Conservation (phyloP, 163 green algal genomes). For the Trebouxia gelatinosa region DNA sequence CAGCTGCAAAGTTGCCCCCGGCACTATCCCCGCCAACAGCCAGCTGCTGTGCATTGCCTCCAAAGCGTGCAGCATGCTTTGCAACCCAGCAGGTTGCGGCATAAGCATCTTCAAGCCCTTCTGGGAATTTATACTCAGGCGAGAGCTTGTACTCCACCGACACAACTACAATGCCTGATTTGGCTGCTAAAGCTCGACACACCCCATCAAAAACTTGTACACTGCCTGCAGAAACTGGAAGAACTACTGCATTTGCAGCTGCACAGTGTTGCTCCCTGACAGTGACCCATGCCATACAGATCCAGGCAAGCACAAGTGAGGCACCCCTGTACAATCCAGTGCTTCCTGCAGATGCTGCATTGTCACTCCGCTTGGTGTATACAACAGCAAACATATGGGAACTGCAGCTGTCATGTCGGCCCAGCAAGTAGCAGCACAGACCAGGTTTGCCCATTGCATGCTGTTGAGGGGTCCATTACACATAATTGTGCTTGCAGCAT, state of each 20-base stretch:
- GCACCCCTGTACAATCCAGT: not conserved
- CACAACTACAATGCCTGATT: not conserved
- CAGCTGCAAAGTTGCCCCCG: not conserved
- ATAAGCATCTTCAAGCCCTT: slow-evolving; percentile 9
- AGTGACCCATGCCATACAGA: not conserved
- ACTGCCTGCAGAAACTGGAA: not conserved
- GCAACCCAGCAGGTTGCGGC: not conserved
- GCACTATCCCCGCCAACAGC: slow-evolving; percentile 1
- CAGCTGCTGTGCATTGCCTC: not conserved
- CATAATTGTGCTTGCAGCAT: not conserved
- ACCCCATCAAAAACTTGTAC: not conserved
- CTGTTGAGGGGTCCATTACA: not conserved
- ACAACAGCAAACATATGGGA: too few relatives aligned
- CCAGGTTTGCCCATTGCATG: not conserved
- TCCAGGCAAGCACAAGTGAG: not conserved
- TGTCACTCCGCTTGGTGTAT: not conserved
- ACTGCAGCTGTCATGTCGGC: not conserved
- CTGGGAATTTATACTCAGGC: slow-evolving; percentile 16
- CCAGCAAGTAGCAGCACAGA: not conserved
- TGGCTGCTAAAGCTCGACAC: not conserved
- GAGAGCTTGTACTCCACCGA: not conserved
- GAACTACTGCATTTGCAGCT: not conserved
- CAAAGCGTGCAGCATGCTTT: slow-evolving; percentile 9
- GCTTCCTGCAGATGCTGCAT: not conserved
- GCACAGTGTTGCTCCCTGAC: too few relatives aligned